phyloP scores from a whole-genome alignment of 1,139 yeast species.

The Debaryomycetaceae sp. region DNA sequence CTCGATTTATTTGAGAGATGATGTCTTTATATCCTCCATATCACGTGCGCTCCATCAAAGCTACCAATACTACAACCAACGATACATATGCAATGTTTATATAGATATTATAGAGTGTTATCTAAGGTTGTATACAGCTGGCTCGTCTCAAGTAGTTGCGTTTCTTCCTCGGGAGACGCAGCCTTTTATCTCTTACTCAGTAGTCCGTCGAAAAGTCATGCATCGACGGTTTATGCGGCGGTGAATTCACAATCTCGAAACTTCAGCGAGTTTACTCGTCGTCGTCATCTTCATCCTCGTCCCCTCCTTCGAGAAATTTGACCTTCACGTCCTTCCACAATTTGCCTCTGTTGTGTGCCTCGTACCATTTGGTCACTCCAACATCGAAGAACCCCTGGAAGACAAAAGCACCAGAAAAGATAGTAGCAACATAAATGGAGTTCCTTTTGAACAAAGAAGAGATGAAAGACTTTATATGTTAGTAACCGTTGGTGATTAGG shows the following conservation, averaged over 20 bases:
- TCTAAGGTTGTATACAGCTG: background rate
- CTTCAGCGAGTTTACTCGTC: constrained; percentile 5
- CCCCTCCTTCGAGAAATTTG: constrained; percentile 57
- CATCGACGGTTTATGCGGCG: background rate
- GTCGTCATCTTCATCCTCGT: constrained; percentile 55
- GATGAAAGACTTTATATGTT: constrained; percentile 15
- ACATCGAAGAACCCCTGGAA: constrained; percentile 85
- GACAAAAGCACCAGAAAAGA: constrained; percentile 82
- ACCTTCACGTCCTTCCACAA: constrained; percentile 94
- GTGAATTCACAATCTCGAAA: background rate
- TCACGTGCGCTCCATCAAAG: background rate
- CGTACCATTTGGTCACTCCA: constrained; percentile 79
- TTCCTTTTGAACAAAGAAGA: constrained; percentile 81
- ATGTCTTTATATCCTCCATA: background rate
- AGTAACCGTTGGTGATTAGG: constrained; percentile 5
- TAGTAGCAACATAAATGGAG: constrained; percentile 82
- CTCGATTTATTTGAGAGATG: too few species aligned
- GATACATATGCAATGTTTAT: background rate
- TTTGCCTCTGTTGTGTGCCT: constrained; percentile 87
- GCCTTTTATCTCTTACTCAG: too few species aligned
- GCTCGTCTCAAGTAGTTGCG: background rate
- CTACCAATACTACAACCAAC: background rate
- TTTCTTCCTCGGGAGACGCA: too few species aligned
- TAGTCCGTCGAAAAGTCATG: too few species aligned
- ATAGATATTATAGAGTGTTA: background rate